A percentile compares a stretch with the other conserved stretches of the same genome.
phyloP scores from a whole-genome alignment of 441 rosid species.

The Daphne laureola region DNA sequence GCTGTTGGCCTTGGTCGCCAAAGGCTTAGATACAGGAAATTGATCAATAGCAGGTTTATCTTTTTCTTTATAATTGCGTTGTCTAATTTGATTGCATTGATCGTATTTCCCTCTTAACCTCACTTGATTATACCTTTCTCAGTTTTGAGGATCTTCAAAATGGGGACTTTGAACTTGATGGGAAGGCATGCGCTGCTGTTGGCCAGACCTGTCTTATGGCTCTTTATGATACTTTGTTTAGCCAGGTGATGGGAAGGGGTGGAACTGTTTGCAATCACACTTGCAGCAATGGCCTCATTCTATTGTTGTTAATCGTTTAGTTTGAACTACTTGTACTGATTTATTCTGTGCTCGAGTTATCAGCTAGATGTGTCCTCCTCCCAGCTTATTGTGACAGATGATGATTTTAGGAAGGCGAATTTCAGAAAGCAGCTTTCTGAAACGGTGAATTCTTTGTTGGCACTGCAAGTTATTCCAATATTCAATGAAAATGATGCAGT shows the following conservation, averaged over 20 bases:
- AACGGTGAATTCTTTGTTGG: constrained; percentile 33
- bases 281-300: background rate
- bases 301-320: background rate
- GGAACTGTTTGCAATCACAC: background rate
- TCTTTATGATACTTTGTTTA: constrained; percentile 35
- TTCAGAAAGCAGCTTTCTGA: constrained; percentile 40
- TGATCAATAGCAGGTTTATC: constrained; percentile 44
- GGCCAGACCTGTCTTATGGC: constrained; percentile 51
- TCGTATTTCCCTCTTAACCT: too few species aligned
- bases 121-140: constrained; percentile 9
- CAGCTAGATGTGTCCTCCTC: constrained; percentile 48
- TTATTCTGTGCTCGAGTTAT: constrained; percentile 11
- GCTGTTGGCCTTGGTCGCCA: constrained; percentile 46
- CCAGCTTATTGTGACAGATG: constrained; percentile 44
- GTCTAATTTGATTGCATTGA: too few species aligned
- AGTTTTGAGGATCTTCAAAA: constrained; percentile 52
- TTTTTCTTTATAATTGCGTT: background rate
- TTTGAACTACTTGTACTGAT: constrained; percentile 1
- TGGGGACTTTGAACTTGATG: constrained; percentile 40
- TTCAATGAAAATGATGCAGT: constrained; percentile 49
- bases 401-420: constrained; percentile 30
- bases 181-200: constrained; percentile 51
- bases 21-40: constrained; percentile 40
- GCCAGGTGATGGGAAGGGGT: constrained; percentile 38
- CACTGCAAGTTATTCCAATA: constrained; percentile 39